Conservation (phyloP, 2,329 filamentous ascomycete genomes). For the Gaeumannomyces tritici region DNA sequence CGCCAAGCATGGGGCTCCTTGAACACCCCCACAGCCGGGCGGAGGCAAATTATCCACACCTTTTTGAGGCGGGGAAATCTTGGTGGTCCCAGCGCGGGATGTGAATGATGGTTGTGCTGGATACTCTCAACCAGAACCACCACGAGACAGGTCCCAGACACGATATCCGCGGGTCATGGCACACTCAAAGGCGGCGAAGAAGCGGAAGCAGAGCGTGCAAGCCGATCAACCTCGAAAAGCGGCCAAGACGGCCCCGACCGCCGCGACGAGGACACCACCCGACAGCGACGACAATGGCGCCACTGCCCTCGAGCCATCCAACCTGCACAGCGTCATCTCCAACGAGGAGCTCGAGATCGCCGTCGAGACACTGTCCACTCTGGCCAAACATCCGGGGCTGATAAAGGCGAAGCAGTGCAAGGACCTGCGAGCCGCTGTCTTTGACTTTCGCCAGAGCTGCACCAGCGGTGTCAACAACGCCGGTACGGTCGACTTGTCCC, state of each 20-base stretch:
- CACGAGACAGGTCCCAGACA: too few species aligned
- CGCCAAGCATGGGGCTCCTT: neutral
- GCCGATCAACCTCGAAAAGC: slow-evolving; percentile 24
- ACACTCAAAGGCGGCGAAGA: neutral
- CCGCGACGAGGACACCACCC: slow-evolving; percentile 10
- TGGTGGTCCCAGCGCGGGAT: too few species aligned
- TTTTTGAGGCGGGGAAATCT: neutral
- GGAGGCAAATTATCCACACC: neutral
- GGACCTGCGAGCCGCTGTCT: slow-evolving; percentile 56
- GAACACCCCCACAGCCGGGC: neutral
- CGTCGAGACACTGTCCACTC: slow-evolving; percentile 50
- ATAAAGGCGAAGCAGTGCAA: slow-evolving; percentile 63
- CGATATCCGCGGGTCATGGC: neutral
- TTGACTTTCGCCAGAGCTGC: slow-evolving; percentile 59
- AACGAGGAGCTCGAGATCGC: slow-evolving; percentile 58
- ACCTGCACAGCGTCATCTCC: slow-evolving; percentile 43
- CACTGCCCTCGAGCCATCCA: slow-evolving; percentile 12
- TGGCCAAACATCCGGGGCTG: slow-evolving; percentile 48
- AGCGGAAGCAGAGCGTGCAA: neutral
- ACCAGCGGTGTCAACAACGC: slow-evolving; percentile 54
- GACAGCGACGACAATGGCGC: neutral
- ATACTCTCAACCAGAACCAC: neutral
- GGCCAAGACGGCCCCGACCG: slow-evolving; percentile 22
- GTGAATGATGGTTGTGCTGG: neutral
- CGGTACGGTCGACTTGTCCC: slow-evolving; percentile 20